phyloP scores from a whole-genome alignment of 2,329 filamentous ascomycete genomes.

The Xylaria sp. region DNA sequence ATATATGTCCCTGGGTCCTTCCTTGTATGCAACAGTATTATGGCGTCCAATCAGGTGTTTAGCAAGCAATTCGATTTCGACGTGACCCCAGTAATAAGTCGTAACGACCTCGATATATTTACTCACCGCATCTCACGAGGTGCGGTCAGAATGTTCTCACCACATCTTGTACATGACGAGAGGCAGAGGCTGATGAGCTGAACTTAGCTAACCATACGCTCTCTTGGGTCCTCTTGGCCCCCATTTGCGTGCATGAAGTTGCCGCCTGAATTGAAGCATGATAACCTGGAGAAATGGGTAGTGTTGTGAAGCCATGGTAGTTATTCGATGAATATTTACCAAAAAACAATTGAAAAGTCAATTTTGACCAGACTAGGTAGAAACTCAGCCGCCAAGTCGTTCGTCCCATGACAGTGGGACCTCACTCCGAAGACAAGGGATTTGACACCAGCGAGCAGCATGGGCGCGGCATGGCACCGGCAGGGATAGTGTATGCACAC shows the following conservation, averaged over 20 bases:
- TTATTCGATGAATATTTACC: conserved; percentile 12
- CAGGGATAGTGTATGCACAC: conserved; percentile 6
- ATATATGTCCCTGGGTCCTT: conserved; percentile 31
- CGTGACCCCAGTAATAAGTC: conserved; percentile 19
- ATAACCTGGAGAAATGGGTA: not conserved
- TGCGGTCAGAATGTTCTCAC: conserved; percentile 28
- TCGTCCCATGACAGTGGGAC: conserved; percentile 30
- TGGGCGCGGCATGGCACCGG: conserved; percentile 20
- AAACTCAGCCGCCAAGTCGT: conserved; percentile 36
- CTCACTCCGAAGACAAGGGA: conserved; percentile 10
- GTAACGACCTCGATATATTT: conserved; percentile 10
- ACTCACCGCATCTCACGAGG: conserved; percentile 15
- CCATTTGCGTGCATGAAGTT: not conserved
- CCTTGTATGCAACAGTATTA: conserved; percentile 42
- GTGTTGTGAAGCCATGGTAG: conserved; percentile 3
- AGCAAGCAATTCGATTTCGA: conserved; percentile 33
- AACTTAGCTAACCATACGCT: conserved; percentile 14
- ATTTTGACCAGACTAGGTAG: conserved; percentile 21
- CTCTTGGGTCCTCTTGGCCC: conserved; percentile 4
- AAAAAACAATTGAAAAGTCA: conserved; percentile 17
- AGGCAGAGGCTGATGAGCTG: conserved; percentile 27
- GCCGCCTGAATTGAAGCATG: conserved; percentile 10
- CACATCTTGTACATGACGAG: conserved; percentile 17
- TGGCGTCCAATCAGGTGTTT: conserved; percentile 35
- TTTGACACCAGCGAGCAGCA: conserved; percentile 9